Base-by-base conservation (phyloP, 768 basidiomycete species). In the Boletus pseudopeckii region DNA sequence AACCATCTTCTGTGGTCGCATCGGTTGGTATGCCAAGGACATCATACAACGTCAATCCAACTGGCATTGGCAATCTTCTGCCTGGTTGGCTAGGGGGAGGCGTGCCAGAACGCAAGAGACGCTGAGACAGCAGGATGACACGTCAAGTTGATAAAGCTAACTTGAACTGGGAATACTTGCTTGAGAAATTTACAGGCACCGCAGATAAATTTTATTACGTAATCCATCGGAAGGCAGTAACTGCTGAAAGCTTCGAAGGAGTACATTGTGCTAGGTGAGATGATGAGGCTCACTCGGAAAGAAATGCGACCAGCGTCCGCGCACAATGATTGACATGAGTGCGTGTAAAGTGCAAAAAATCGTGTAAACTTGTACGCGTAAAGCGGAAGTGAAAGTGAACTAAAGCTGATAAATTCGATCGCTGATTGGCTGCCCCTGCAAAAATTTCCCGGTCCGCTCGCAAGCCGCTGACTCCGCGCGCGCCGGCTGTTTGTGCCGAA, bases 1-100 rank as follows among this genome's bases (percentile, higher is more conserved):
- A 50, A 80, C 82, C 72, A 53, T 84, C 80, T n/a, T 83, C 81
- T 26, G 72, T 70, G 48, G 77, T 72, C 51, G 80, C 80, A 45
- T 71, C 69, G 24, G 60, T 67, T 11, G 70, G 57, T 50, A 83
- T 71, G 30, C 75, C 80, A 57, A 83, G 75, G 49, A 78, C 69
- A 48, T 79, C 65, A 39, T 77, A 75, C 26, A 73, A 58, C 14
- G 72, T 70, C 60, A 72, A 32, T 53, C 67, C 71, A 41, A 72
- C 45, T 38, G 58, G 54, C 72, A 72, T 71, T 58, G 54, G 53
- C 58, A 37, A 52, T 1, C 9, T 18, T 47, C 45, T 32, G 39
- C 36, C 47, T 17, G 48, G 50, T 43, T 34, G 33, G 40, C 20
- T 34, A 3, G 52, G 38, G 38, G 22, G 11, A 36, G 24, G 36